Percentiles rank a stretch among this genome's conserved stretches.
phyloP scores from a whole-genome alignment of 2,329 filamentous ascomycete species.

The Ambrosiella cleistominuta region DNA sequence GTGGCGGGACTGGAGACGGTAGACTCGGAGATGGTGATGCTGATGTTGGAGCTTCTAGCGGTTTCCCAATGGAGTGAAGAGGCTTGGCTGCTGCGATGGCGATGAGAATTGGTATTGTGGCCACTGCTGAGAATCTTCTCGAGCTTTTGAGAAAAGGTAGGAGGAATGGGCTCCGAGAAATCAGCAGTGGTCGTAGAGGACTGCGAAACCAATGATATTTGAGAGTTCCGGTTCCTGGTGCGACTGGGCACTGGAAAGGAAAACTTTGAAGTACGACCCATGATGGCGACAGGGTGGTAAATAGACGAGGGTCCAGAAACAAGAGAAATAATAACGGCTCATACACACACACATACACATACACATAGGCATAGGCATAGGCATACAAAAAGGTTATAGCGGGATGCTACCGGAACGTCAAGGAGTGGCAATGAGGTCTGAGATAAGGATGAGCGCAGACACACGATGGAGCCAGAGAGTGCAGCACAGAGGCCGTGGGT shows the following conservation, averaged over 20 bases:
- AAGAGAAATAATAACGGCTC: not conserved
- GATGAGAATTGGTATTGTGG: not conserved
- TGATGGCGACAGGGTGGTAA: slow-evolving; percentile 1
- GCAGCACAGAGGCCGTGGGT: slow-evolving; percentile 3
- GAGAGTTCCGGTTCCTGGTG: slow-evolving; percentile 9
- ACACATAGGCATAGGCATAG: not conserved
- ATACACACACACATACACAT: too few relatives aligned
- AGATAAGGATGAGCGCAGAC: slow-evolving; percentile 10
- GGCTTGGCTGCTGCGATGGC: not conserved
- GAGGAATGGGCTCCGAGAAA: slow-evolving; percentile 1
- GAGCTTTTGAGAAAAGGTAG: slow-evolving; percentile 8
- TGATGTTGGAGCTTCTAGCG: slow-evolving; percentile 8
- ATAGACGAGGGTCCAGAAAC: not conserved
- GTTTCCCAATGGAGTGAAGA: slow-evolving; percentile 1
- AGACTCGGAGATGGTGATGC: slow-evolving; percentile 2
- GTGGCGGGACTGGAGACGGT: slow-evolving; percentile 8
- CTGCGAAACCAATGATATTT: slow-evolving; percentile 6
- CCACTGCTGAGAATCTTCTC: slow-evolving; percentile 11
- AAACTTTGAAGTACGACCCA: slow-evolving; percentile 13
- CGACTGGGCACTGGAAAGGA: slow-evolving; percentile 12
- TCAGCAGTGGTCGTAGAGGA: not conserved
- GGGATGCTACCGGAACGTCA: slow-evolving; percentile 11
- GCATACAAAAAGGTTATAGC: slow-evolving; percentile 1
- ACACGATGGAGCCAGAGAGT: slow-evolving; percentile 6
- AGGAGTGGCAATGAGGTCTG: slow-evolving; percentile 7